These are phyloP conservation scores for Monascus purpureus DNA, from an alignment of 495 filamentous ascomycete species.

Conservation along the genomic window DNA sequence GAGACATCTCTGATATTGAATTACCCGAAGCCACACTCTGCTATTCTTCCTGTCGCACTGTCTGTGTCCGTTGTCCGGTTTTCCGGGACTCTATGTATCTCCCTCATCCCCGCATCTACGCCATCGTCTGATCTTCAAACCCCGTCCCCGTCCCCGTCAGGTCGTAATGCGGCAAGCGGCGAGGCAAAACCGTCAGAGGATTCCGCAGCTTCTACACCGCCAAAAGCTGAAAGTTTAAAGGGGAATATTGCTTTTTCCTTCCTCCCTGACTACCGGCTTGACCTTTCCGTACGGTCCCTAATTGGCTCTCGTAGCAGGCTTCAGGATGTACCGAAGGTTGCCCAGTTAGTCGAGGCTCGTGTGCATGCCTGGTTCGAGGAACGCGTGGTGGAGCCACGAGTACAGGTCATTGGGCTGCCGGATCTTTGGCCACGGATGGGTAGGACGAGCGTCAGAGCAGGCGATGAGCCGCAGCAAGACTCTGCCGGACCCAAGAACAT, in stretches of 20 bases:
- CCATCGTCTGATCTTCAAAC: slow-evolving; percentile 19
- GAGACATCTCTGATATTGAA: slow-evolving; percentile 92
- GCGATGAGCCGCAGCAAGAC: slow-evolving; percentile 32
- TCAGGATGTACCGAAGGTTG: slow-evolving; percentile 96
- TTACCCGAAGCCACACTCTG: slow-evolving; percentile 76
- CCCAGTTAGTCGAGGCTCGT: slow-evolving; percentile 80
- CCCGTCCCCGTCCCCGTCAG: slow-evolving; percentile 19
- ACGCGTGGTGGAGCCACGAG: slow-evolving; percentile 83
- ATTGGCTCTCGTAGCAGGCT: slow-evolving; percentile 82
- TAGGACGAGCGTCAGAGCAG: slow-evolving; percentile 28
- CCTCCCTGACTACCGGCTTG: slow-evolving; percentile 86
- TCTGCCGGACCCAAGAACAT: slow-evolving; percentile 18
- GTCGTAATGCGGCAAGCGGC: slow-evolving; percentile 9
- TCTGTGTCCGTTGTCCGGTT: slow-evolving; percentile 87
- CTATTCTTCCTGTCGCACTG: slow-evolving; percentile 84
- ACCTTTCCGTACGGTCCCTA: slow-evolving; percentile 78
- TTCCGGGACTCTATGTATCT: slow-evolving; percentile 84
- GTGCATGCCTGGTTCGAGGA: slow-evolving; percentile 97
- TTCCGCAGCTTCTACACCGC: slow-evolving; percentile 7
- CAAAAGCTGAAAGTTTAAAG: slow-evolving; percentile 31
- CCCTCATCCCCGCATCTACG: slow-evolving; percentile 57
- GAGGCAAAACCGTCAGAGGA: slow-evolving; percentile 2
- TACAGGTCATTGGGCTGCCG: slow-evolving; percentile 88
- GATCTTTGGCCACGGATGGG: slow-evolving; percentile 83
- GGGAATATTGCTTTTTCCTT: slow-evolving; percentile 92